Base-by-base conservation (phyloP, 2,329 filamentous ascomycete species). In the Dactylellina leptospora region DNA sequence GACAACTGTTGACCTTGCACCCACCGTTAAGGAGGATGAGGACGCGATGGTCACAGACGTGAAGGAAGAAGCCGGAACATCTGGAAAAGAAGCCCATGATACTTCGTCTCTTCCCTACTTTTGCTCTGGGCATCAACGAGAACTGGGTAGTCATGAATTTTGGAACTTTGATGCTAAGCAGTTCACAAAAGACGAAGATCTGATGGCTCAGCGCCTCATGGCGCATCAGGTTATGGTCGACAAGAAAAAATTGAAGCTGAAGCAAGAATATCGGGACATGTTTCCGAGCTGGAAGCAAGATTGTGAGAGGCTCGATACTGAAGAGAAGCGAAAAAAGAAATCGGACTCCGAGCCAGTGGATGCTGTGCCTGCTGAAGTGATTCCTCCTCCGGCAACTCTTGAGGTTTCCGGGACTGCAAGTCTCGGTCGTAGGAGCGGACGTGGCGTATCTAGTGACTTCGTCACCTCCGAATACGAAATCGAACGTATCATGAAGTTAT, bases 381-480 rank as follows among this genome's bases (percentile, higher is more conserved):
- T 73, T 5, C 60, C 75, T 3, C n/a, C 60, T 5, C 45, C 62
- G 6, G 45, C 68, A 28, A 73, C 64, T 9, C 45, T 75, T 0
- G 75, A 76, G 50, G 53, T 75, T 9, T 64, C 73, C 13, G 74
- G 72, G 47, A 74, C 54, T 3, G 54, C 69, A 9, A 66, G 60
- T 33, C 54, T 74, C 42, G 74, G 75, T 25, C 72, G 76, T 16
- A 68, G 75, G 33, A 75, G 74, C n/a, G 72, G 76, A 45, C 74
- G 70, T 33, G 75, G 71, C 30, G 68, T 73, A 25, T 56, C 54
- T 13, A 75, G 74, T 11, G 76, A 77, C 50, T 75, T 77, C 40
- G 75, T 77, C 44, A 74, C 74, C 28, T 76, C 75, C 33, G 76
- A 77, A 62, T 76, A 76, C 30, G 76, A 77, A 59, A 75, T 77